Evolutionary conservation across 495 filamentous ascomycete genomes (phyloP), one percentile per base, ranked within the genome.

Genomic region (Aspergillus olivimuriae): DNA sequence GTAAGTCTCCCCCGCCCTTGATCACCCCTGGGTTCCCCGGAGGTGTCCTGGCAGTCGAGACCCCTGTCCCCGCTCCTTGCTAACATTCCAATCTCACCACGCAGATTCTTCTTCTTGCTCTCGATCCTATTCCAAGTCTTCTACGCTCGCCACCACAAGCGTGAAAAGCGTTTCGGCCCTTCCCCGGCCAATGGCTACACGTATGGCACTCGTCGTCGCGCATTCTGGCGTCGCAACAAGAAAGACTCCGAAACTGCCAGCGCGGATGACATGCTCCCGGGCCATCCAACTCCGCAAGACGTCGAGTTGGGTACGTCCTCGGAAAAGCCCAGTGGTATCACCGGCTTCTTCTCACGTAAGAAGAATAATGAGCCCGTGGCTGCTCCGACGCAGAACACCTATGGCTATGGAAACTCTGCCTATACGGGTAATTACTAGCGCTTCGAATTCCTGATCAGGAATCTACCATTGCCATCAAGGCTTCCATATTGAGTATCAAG

Each of bases 131-230:
- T 84, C 48, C 83, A 87, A 56, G 39, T 83, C 43, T 62, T 73
- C 15, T 72, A 87, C 12, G 74, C 75, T 52, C 81, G 82, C 44
- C 71, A 87, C 60, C 84, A 84, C 66, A 76, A 80, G 56, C 82
- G 82, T 55, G 85, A 92, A 69, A 83, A 83, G 63, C 79, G 83
- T 38, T 88, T 81, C 68, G 87, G 85, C 28, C 86, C 88, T 18
- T 75, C 78, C 47, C 86, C 87, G 6, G 71, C 75, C 39, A 91
- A 89, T 72, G 72, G 77, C 58, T 89, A 90, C 69, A 89, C 85
- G 15, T 79, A 75, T 20, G 87, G 86, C 40, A 78, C 66, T 40
- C 72, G 72, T 47, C 72, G 65, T 20, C 58, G 61, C 24, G 51
- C 50, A 31, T 74, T 77, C 64, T 81, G 74, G 70, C 64, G 63